Evolutionary conservation across 2,329 filamentous ascomycete species (phyloP), one percentile per base, ranked within the genome.

Genomic region (Penicillium frequentans): DNA sequence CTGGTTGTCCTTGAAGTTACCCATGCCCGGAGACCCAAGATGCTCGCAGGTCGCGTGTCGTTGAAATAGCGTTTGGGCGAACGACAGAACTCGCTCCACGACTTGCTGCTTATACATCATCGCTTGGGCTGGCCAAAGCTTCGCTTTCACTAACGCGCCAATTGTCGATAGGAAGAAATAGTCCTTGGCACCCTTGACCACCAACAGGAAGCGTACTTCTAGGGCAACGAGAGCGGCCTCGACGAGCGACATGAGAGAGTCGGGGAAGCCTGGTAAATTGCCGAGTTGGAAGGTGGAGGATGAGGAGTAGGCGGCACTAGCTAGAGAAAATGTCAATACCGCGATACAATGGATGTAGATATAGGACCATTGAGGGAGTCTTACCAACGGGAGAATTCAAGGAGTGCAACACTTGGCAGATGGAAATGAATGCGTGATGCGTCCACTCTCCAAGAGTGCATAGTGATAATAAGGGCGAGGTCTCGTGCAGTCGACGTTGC

Each of bases 121-220:
- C 16, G 68, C 69, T 50, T 75, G 73, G 0, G 57, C 54, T 0
- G 72, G 72, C 70, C 70, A 74, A 10, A 75, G 52, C 48, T 66
- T 71, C 23, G 68, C 56, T 52, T 74, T 75, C 31, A 72, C 72
- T 5, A 75, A 49, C 7, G 71, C 68, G 8, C 71, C 56, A 27
- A 75, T 69, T 1, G 73, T 74, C 1, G 71, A 74, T 53, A 75
- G 64, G 57, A 75, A 75, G 54, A 74, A 75, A 57, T 74, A 75
- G 39, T 75, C 72, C 44, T 75, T 75, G 3, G 72, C 72, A 2
- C 73, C 73, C 52, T 75, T 75, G 54, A 72, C 64, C 3, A 75
- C 64, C 3, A 71, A 59, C 3, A 71, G 58, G 14, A 69, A 67
- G 3, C 67, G 67, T n/a, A 56, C 58, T 57, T 75, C 72, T 7